Base-by-base conservation (phyloP, 129 eudicot genomes). In the Lactuca saligna region DNA sequence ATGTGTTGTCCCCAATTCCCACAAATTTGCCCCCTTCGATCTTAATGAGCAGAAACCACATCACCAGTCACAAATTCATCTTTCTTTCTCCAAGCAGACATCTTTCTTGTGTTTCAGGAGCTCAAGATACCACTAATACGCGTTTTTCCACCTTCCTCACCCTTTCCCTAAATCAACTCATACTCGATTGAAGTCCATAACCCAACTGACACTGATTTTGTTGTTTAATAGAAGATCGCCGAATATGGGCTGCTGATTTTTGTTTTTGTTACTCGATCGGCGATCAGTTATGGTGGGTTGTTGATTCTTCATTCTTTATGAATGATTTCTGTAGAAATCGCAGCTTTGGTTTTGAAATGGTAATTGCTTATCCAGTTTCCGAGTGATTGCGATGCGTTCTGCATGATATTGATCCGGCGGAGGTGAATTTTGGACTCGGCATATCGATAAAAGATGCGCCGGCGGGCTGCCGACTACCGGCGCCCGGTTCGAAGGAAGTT, bases 401-500 rank as follows among this genome's bases (percentile, higher is more conserved):
- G 49, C 38, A 73, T 50, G 53, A 14, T 67, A 8, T 58, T 65
- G 74, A 73, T 78, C 66, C 42, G 68, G 73, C 29, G 59, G 73
- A 54, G 17, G 57, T 65, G 44, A 70, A 61, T 15, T 50, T 65
- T 58, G 80, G 80, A 75, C 48, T 17, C 42, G 41, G 60, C 17
- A 35, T 54, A 3, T 61, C 55, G 70, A 35, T 67, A 68, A 69
- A 81, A 79, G 79, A 91, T 91, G 97, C 78, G 96, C 83, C 88
- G 96, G 80, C 91, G 97, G 96, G 90, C 92, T 48, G 82, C 97
- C 76, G 97, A 91, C 33, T 85, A 68, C 86, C 95, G 97, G 90
- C 97, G 97, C 79, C 91, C 89, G 78, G 86, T 83, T 55, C 73
- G 97, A 62, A 71, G 87, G 81, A 81, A 84, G 77, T 75, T 76